Percentiles rank a stretch among this genome's conserved stretches.
phyloP scores from a whole-genome alignment of 352 stramenopile species.

The Pythium biforme region DNA sequence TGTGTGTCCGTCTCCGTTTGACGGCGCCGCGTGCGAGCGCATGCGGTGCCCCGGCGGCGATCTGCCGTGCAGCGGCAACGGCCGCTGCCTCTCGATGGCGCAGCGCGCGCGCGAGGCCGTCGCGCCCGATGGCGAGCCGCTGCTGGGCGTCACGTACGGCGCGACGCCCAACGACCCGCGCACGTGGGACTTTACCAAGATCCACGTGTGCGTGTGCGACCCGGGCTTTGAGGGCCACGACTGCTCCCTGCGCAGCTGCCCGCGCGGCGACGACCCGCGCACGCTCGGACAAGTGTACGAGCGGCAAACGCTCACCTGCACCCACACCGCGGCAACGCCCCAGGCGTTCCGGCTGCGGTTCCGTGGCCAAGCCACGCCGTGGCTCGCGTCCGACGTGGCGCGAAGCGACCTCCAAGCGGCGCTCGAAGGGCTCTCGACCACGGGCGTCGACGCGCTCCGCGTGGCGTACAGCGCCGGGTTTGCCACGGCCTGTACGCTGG shows the following conservation, averaged over 20 bases:
- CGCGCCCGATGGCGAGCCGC: constrained; percentile 45
- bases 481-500: constrained; percentile 45
- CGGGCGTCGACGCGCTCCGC: constrained; percentile 31
- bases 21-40: constrained; percentile 66
- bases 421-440: constrained; percentile 39
- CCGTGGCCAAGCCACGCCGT: constrained; percentile 38
- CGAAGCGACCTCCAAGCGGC: constrained; percentile 37
- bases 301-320: constrained; percentile 60
- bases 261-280: constrained; percentile 64
- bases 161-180: constrained; percentile 58
- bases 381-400: constrained; percentile 43
- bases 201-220: constrained; percentile 89
- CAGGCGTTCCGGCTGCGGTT: constrained; percentile 60
- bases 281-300: constrained; percentile 59
- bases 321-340: constrained; percentile 35
- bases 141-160: constrained; percentile 53
- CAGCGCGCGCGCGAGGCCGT: constrained; percentile 51
- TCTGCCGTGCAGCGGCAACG: constrained; percentile 53
- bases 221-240: constrained; percentile 80
- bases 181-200: constrained; percentile 88
- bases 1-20: constrained; percentile 55
- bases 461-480: constrained; percentile 55
- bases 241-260: constrained; percentile 65
- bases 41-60: constrained; percentile 66
- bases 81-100: constrained; percentile 67